Conservation (phyloP, 768 basidiomycete genomes). For the Tubosaeta sp. region DNA sequence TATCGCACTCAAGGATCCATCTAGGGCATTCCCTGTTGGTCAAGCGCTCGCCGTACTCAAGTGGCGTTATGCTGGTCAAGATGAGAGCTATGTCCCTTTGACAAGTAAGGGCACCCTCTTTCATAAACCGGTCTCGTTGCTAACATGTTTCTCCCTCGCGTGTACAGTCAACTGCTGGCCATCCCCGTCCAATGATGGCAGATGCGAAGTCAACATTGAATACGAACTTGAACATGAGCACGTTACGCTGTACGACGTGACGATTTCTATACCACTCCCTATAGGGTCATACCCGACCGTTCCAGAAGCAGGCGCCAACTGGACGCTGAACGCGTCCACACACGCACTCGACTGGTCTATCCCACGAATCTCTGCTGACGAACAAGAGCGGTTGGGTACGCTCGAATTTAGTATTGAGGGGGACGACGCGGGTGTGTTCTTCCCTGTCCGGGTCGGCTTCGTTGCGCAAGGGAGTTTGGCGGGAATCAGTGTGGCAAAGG, state of each 20-base stretch:
- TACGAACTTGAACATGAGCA: conserved; percentile 90
- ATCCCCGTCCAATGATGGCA: conserved; percentile 86
- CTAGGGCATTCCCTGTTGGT: conserved; percentile 80
- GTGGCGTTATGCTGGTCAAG: conserved; percentile 88
- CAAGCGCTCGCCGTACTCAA: conserved; percentile 85
- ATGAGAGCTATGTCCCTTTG: conserved; percentile 88
- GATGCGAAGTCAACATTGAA: conserved; percentile 92
- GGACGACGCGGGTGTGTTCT: conserved; percentile 79
- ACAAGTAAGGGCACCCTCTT: conserved; percentile 58
- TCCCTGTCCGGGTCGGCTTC: conserved; percentile 87
- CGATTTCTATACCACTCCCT: conserved; percentile 90
- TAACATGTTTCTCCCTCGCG: background rate
- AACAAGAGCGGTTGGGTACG: conserved; percentile 61
- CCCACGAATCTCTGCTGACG: conserved; percentile 56
- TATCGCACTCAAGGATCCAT: conserved; percentile 80
- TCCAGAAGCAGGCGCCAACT: conserved; percentile 60
- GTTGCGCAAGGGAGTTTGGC: conserved; percentile 77
- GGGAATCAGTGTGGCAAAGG: conserved; percentile 61
- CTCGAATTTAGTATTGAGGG: conserved; percentile 88
- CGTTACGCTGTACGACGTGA: conserved; percentile 76
- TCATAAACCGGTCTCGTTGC: background rate
- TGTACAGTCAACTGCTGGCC: conserved; percentile 95
- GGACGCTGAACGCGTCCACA: conserved; percentile 74
- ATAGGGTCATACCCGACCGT: conserved; percentile 84
- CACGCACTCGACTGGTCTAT: conserved; percentile 87